Evolutionary conservation across 441 rosid species (phyloP).

Genomic region (Arabidopsis hybrid): DNA sequence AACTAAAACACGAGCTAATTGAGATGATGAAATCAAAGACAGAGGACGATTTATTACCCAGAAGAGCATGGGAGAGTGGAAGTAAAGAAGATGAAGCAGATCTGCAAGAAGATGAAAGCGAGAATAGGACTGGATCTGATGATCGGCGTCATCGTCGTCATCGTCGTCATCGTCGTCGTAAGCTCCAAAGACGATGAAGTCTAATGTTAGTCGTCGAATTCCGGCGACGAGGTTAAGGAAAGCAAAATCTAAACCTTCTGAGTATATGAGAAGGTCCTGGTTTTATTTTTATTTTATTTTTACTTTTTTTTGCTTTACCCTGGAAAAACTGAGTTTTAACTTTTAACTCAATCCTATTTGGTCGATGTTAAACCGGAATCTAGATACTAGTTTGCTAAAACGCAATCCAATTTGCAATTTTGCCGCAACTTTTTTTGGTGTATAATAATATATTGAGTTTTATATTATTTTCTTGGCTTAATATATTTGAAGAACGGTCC

Average conservation of each 20-base stretch:
- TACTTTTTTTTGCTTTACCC: no score
- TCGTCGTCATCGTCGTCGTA: conserved; percentile 2
- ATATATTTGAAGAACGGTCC: no score
- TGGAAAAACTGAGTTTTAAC: no score
- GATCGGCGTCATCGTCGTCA: conserved; percentile 40
- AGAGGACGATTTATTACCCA: conserved; percentile 30
- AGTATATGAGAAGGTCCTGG: not conserved
- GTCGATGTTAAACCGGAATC: no score
- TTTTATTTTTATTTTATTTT: not conserved
- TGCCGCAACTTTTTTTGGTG: no score
- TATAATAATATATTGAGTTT: no score
- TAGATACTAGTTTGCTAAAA: no score
- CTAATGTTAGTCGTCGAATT: not conserved
- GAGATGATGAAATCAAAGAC: not conserved
- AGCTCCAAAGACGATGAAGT: conserved; percentile 19
- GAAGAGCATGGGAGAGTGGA: conserved; percentile 39
- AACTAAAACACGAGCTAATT: not conserved
- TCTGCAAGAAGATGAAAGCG: conserved; percentile 23
- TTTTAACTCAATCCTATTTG: no score
- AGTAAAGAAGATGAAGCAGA: conserved; percentile 25
- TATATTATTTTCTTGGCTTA: no score
- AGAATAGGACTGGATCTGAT: conserved; percentile 40
- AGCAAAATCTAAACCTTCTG: not conserved
- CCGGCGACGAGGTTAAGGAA: conserved; percentile 6
- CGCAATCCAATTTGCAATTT: no score